Base-by-base conservation (phyloP, 176 grass and related monocot genomes). In the Musa schizocarpa region DNA sequence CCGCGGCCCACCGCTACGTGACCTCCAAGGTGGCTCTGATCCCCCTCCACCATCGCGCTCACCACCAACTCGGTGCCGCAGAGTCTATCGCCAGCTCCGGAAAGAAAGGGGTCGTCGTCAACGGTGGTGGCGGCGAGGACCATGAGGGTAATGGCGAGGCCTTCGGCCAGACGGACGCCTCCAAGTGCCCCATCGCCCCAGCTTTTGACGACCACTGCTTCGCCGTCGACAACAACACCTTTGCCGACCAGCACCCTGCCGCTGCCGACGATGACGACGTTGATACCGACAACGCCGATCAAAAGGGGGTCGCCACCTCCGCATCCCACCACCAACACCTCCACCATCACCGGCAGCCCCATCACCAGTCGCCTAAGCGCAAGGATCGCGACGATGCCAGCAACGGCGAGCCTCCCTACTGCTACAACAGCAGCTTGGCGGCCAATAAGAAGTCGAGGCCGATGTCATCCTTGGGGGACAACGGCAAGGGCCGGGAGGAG, bases 401-500 rank as follows among this genome's bases (percentile, higher is more conserved):
- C 82, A 87, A 90, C 78, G 87, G 82, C 19, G 90, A 85, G 71
- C 90, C 86, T 64, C 89, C 80, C 65, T 93, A 85, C 82, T 87
- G 86, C 90, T 82, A 84, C 82, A 87, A 77, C 74, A 81, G 81
- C 62, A 71, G 73, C 54, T 74, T 64, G 13, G 63, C 9, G 22
- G 23, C 11, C 1, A 10, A 0, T 54, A 69, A 83, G 63, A 85
- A 83, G 87, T 71, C 59, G 68, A 64, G 63, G 73, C 84, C 7
- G 63, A 79, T 49, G 65, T 78, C 1, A 51, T 75, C 6, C 51
- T 76, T 72, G 0, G 73, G 76, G 10, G 90, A 93, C 77, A 90
- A 86, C 81, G 73, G 87, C 10, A 96, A 96, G 85, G 90, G 92
- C 49, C 85, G 93, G 27, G 93, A 92, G 85, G 93, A 96, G 79